Conservation (phyloP, 345 rosid species). For the Ceriops decandra region DNA sequence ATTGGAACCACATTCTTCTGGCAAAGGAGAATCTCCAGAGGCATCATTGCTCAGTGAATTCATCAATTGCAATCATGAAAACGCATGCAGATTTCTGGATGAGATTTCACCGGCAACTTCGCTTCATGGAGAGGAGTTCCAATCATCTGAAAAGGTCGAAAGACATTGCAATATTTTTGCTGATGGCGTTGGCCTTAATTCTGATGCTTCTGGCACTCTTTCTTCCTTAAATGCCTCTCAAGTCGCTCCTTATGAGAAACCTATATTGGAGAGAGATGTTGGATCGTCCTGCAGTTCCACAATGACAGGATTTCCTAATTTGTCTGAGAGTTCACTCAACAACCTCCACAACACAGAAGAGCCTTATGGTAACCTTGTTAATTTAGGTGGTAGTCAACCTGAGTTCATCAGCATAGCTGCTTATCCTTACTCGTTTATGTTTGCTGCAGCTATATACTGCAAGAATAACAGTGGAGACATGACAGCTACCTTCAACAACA, state of each 20-base stretch:
- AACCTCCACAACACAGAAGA: conserved; percentile 12
- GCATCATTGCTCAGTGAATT: conserved; percentile 18
- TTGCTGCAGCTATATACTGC: conserved; percentile 5
- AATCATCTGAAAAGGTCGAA: conserved; percentile 6
- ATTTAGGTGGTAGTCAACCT: conserved; percentile 15
- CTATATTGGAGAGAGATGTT: conserved; percentile 16
- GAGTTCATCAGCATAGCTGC: conserved; percentile 9
- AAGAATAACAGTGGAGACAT: conserved; percentile 19
- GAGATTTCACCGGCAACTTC: conserved; percentile 24
- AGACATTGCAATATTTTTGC: background rate
- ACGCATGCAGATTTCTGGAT: conserved; percentile 5
- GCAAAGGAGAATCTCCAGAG: conserved; percentile 16
- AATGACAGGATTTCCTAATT: conserved; percentile 9
- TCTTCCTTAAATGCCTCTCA: conserved; percentile 18
- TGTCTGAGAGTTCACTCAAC: conserved; percentile 18
- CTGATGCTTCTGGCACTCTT: conserved; percentile 19
- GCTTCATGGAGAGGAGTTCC: conserved; percentile 14
- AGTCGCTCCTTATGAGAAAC: conserved; percentile 8
- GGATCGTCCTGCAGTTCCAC: conserved; percentile 17
- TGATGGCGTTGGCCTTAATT: conserved; percentile 7
- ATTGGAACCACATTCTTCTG: conserved; percentile 15
- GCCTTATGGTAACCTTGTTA: conserved; percentile 6
- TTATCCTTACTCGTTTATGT: background rate
- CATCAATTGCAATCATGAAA: conserved; percentile 12
- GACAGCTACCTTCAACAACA: conserved; percentile 16